Evolutionary conservation across 2,329 filamentous ascomycete genomes (phyloP).

Genomic region (Paraphaeosphaeria minitans): DNA sequence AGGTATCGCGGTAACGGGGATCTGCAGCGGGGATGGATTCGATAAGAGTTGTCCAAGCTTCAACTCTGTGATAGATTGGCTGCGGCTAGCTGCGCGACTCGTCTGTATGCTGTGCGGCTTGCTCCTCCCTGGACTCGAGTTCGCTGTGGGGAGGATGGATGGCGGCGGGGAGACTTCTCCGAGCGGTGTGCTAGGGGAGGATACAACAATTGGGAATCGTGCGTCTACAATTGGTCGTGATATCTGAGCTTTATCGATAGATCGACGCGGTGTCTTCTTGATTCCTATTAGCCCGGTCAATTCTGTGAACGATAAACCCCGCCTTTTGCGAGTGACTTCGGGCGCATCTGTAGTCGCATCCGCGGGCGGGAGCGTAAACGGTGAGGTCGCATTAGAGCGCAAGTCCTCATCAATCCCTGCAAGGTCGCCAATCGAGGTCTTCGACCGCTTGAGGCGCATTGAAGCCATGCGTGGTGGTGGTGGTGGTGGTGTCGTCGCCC

Average conservation of each 20-base stretch:
- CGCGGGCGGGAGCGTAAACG: conserved; percentile 19
- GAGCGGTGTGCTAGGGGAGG: conserved; percentile 16
- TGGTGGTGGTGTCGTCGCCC: not conserved
- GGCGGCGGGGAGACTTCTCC: conserved; percentile 13
- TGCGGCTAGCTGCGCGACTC: conserved; percentile 16
- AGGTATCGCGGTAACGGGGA: conserved; percentile 21
- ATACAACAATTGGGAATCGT: conserved; percentile 23
- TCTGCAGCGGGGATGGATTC: conserved; percentile 17
- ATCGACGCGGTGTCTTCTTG: conserved; percentile 23
- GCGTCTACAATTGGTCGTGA: conserved; percentile 32
- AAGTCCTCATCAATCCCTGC: conserved; percentile 17
- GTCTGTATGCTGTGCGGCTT: not conserved
- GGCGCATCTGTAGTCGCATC: conserved; percentile 8
- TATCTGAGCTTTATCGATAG: conserved; percentile 30
- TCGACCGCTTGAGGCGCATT: conserved; percentile 31
- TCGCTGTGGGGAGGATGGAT: conserved; percentile 6
- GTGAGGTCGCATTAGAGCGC: not conserved
- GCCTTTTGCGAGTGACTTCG: conserved; percentile 13
- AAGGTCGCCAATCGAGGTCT: conserved; percentile 24
- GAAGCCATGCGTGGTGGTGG: conserved; percentile 10
- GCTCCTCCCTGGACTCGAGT: conserved; percentile 12
- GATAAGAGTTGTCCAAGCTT: conserved; percentile 18
- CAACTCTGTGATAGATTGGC: conserved; percentile 29
- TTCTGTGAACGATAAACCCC: conserved; percentile 35
- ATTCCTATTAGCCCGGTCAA: conserved; percentile 34